Evolutionary conservation across 2,329 filamentous ascomycete genomes (phyloP).

Genomic region (Mycosphaerelloides madeirae): DNA sequence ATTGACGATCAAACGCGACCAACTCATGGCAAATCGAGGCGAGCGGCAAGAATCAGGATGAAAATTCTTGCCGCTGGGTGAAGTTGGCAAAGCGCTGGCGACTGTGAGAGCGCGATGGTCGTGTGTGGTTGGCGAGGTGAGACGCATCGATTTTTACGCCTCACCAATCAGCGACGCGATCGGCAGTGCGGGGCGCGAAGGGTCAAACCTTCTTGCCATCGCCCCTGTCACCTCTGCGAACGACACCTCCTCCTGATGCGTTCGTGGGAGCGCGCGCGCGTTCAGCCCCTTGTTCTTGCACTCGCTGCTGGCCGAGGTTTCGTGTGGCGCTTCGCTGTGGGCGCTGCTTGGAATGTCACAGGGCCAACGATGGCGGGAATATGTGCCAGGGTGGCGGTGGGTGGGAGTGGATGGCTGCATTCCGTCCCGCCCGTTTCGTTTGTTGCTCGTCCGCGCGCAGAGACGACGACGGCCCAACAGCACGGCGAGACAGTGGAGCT

Average conservation of each 20-base stretch:
- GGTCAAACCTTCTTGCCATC: too few relatives aligned
- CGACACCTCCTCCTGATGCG: too few relatives aligned
- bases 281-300: not conserved
- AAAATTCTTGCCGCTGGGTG: not conserved
- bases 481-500: slow-evolving; percentile 12
- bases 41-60: slow-evolving; percentile 1
- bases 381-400: not conserved
- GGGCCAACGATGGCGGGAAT: too few relatives aligned
- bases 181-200: too few relatives aligned
- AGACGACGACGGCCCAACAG: not conserved
- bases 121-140: slow-evolving; percentile 1
- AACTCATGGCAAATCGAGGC: not conserved
- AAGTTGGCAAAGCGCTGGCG: slow-evolving; percentile 1
- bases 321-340: not conserved
- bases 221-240: too few relatives aligned
- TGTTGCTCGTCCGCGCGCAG: not conserved
- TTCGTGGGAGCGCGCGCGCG: too few relatives aligned
- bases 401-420: slow-evolving; percentile 12
- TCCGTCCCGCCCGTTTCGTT: slow-evolving; percentile 9
- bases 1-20: too few relatives aligned
- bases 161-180: too few relatives aligned
- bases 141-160: not conserved
- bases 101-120: not conserved
- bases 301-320: not conserved
- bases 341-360: slow-evolving; percentile 3